Percentiles rank a stretch among this genome's conserved stretches.
Evolutionary conservation across 2,329 filamentous ascomycete species (phyloP).

Genomic region (Fusarium scirpi): DNA sequence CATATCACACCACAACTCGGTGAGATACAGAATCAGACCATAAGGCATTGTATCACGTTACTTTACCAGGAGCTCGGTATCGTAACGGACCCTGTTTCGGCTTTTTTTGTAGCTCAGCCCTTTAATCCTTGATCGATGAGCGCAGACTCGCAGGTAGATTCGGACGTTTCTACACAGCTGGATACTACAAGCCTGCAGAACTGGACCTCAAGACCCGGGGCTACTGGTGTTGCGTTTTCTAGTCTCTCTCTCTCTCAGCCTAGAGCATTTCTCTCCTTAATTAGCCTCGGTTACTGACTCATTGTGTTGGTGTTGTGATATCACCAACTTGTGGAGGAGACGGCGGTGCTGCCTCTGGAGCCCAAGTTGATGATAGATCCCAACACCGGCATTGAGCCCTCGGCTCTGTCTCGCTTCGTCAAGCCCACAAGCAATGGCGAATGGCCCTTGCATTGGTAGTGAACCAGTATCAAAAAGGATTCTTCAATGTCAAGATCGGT

Average conservation of each 20-base stretch:
- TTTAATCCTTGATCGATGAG: too few species aligned
- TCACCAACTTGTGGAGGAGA: too few species aligned
- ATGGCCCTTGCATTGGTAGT: not conserved
- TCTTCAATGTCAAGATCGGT: conserved; percentile 2
- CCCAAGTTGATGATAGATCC: not conserved
- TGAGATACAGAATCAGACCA: conserved; percentile 21
- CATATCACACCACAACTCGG: conserved; percentile 11
- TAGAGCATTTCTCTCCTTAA: too few species aligned
- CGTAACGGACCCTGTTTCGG: not conserved
- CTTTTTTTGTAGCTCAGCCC: accelerated
- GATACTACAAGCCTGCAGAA: too few species aligned
- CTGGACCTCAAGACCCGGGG: too few species aligned
- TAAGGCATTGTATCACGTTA: conserved; percentile 1
- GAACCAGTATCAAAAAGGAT: not conserved
- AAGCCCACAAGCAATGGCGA: not conserved
- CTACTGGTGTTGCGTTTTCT: too few species aligned
- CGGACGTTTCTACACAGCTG: not conserved
- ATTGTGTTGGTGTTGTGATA: too few species aligned
- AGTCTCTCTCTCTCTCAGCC: too few species aligned
- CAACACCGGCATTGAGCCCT: not conserved
- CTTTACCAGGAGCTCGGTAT: not conserved
- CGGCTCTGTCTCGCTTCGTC: accelerated
- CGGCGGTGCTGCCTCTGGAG: too few species aligned
- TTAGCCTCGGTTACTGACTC: too few species aligned
- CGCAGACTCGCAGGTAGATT: accelerated